phyloP scores from a whole-genome alignment of 1,284 basidiomycete species.

The Tylopilus sp. region DNA sequence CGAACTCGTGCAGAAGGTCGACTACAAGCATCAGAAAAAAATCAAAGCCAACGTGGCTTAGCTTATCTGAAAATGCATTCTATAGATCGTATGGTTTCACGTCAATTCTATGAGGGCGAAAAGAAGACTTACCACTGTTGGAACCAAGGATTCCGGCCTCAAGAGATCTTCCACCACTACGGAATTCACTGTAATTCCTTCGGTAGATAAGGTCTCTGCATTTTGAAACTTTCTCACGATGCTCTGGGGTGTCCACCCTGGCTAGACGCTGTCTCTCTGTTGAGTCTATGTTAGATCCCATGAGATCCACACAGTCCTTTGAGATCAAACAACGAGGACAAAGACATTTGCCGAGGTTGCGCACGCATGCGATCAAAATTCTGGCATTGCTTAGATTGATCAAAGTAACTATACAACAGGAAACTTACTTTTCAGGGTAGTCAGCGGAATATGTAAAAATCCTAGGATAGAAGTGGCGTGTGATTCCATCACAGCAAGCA shows the following conservation, averaged over 20 bases:
- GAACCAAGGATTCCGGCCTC: constrained; percentile 6
- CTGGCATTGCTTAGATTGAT: constrained; percentile 6
- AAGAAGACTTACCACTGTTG: constrained; percentile 3
- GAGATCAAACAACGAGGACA: constrained; percentile 29
- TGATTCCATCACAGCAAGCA: constrained; percentile 37
- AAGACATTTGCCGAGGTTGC: constrained; percentile 22
- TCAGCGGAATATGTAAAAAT: constrained; percentile 48
- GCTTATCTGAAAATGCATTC: constrained; percentile 17
- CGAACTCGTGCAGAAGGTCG: constrained; percentile 39
- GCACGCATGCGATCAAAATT: constrained; percentile 27
- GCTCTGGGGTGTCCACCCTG: constrained; percentile 37
- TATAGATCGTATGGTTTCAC: neutral
- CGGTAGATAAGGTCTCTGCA: constrained; percentile 35
- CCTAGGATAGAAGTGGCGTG: constrained; percentile 36
- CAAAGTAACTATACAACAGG: too few species aligned
- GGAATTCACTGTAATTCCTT: constrained; percentile 8
- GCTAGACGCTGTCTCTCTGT: constrained; percentile 4
- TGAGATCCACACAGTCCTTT: constrained; percentile 25
- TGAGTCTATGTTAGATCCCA: neutral
- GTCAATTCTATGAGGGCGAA: too few species aligned
- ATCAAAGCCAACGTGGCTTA: constrained; percentile 5
- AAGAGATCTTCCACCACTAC: neutral
- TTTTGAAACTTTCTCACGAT: constrained; percentile 29
- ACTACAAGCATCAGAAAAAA: constrained; percentile 29
- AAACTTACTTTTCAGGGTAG: constrained; percentile 36